Evolutionary conservation across 495 filamentous ascomycete species (phyloP), one percentile per base, ranked within the genome.

Genomic region (Tricharina praecox): DNA sequence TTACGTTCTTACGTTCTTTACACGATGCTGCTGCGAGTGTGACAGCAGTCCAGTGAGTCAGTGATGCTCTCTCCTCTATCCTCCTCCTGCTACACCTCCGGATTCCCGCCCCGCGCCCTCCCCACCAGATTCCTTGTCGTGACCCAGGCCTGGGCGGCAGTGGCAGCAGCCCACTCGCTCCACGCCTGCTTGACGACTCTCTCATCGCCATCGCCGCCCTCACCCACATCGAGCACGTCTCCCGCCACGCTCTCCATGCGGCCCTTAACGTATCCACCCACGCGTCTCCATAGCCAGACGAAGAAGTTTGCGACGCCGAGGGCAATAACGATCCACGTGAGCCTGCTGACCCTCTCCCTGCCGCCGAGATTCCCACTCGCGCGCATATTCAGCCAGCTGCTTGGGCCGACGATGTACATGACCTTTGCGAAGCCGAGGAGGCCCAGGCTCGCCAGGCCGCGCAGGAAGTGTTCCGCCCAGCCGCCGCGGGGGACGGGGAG

Each of bases 341-440:
- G 67, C 23, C 72, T 72, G 40, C 81, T 76, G 23, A 83, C 61
- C 30, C 86, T 71, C 53, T 82, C 81, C 50, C 85, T 70, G 66
- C 69, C 55, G 34, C 68, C 64, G 19, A 72, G 53, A 18, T 73
- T 40, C 7, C 70, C 66, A 18, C 67, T 66, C 15, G 58, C 67
- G 2, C 85, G 73, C 10, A 88, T 35, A 63, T 81, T 80, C 68
- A 71, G 79, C 77, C 77, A 85, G 36, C 79, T 70, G 67, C 75
- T 85, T 0, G 86, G 83, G 5, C 76, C 79, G 48, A 82, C 64
- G 16, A 76, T 72, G 42, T 86, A 70, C 18, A 93, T 65, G 24
- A 80, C 77, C 64, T 93, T 93, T 33, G 85, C 60, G 48, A 93
- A 84, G 0, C 90, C 85, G 34, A 94, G 62, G 3, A 97, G 58